These are phyloP conservation scores for Begonia loranthoides DNA, from an alignment of 306 rosid species.

Conservation along the genomic window DNA sequence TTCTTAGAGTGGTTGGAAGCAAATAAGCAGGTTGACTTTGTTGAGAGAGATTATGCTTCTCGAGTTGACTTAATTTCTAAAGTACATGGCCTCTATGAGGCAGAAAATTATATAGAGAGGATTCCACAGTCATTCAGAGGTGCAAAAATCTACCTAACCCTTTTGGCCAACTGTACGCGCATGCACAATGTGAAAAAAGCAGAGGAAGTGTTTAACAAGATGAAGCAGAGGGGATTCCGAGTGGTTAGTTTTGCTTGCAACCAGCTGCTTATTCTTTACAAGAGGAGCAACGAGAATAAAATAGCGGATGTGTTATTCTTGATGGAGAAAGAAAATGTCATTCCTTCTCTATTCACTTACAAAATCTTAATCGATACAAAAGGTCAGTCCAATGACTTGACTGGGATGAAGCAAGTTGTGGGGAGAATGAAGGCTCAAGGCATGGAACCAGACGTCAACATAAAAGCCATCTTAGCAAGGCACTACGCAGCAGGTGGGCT, in stretches of 20 bases:
- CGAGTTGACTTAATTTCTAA: constrained; percentile 67
- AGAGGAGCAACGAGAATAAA: constrained; percentile 51
- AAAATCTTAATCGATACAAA: constrained; percentile 46
- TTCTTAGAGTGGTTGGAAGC: constrained; percentile 66
- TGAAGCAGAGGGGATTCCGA: constrained; percentile 56
- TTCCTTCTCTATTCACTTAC: constrained; percentile 50
- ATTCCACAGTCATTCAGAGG: constrained; percentile 69
- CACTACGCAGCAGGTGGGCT: constrained; percentile 58
- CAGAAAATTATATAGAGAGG: constrained; percentile 45
- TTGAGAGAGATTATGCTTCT: constrained; percentile 62
- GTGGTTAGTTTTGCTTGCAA: constrained; percentile 48
- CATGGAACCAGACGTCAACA: constrained; percentile 26
- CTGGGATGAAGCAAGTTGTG: constrained; percentile 65
- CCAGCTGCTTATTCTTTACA: constrained; percentile 70
- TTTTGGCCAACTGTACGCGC: constrained; percentile 41
- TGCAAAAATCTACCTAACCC: constrained; percentile 52
- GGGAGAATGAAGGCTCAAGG: constrained; percentile 65
- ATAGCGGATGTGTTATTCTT: constrained; percentile 60
- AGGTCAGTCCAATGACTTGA: constrained; percentile 45
- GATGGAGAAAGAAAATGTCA: constrained; percentile 71
- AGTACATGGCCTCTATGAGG: constrained; percentile 37
- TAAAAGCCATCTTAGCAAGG: constrained; percentile 25
- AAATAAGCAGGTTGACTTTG: constrained; percentile 30
- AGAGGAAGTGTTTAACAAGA: constrained; percentile 58
- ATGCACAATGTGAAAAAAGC: constrained; percentile 37